Percentiles rank a stretch among this genome's conserved stretches.
Evolutionary conservation across 2,329 filamentous ascomycete genomes (phyloP).

Genomic region (Pestalotiopsis fici): DNA sequence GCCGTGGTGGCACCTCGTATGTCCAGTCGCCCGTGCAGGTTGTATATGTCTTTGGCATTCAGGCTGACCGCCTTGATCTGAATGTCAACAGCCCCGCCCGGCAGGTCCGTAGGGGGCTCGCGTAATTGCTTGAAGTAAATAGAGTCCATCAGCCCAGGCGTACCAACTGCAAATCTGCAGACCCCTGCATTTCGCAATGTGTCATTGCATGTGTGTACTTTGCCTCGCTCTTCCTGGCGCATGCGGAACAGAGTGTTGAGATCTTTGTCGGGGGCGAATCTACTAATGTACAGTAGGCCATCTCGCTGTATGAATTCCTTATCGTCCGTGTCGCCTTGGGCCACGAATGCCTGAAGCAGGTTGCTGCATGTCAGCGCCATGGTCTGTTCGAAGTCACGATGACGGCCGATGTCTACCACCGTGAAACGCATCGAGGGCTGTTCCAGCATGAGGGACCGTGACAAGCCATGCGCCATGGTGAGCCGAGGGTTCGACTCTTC

Average conservation of each 20-base stretch:
- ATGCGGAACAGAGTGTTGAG: neutral
- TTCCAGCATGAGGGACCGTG: conserved; percentile 2
- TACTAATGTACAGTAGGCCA: neutral
- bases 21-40: conserved; percentile 9
- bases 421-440: neutral
- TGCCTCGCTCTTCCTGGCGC: neutral
- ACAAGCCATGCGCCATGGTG: neutral
- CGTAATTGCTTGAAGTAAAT: conserved; percentile 9
- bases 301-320: neutral
- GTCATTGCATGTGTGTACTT: neutral
- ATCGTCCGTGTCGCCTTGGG: neutral
- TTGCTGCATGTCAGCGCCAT: neutral
- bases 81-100: conserved; percentile 8
- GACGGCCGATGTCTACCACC: neutral
- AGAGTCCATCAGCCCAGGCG: neutral
- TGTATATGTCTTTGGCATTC: conserved; percentile 19
- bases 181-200: neutral
- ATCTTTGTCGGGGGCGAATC: neutral
- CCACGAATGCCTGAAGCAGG: neutral
- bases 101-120: neutral
- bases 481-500: neutral
- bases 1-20: neutral
- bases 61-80: conserved; percentile 14
- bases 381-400: neutral
- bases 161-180: neutral